Evolutionary conservation across 2,329 filamentous ascomycete genomes (phyloP).

Genomic region (Sporothrix euskadiensis): DNA sequence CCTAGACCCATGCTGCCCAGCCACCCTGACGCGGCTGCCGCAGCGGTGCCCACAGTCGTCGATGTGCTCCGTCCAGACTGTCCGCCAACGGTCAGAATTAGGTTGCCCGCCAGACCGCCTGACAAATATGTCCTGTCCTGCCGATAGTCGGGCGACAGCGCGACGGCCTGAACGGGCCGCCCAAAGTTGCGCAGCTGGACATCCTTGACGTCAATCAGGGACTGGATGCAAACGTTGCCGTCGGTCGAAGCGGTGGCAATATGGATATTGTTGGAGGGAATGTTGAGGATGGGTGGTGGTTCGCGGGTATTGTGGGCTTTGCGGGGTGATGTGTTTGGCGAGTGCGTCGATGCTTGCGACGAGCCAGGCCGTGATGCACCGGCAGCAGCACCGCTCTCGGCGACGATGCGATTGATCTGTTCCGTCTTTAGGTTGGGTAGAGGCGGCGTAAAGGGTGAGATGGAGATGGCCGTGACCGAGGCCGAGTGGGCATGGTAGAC

Average conservation of each 20-base stretch:
- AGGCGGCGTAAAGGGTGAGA: conserved; percentile 76
- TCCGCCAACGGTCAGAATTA: conserved; percentile 83
- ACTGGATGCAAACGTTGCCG: conserved; percentile 90
- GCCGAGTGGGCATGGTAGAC: conserved; percentile 92
- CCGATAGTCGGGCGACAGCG: conserved; percentile 92
- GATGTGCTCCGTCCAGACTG: conserved; percentile 80
- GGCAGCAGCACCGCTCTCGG: conserved; percentile 41
- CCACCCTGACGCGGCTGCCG: conserved; percentile 85
- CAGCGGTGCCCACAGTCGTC: conserved; percentile 79
- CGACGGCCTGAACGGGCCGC: conserved; percentile 85
- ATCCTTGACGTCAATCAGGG: conserved; percentile 82
- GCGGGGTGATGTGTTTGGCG: conserved; percentile 55
- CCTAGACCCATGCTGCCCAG: conserved; percentile 83
- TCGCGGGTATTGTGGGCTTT: conserved; percentile 54
- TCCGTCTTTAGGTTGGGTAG: conserved; percentile 49
- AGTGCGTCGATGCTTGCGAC: conserved; percentile 50
- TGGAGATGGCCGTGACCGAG: conserved; percentile 83
- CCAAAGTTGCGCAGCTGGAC: conserved; percentile 91
- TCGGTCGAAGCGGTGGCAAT: conserved; percentile 94
- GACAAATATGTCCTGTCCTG: conserved; percentile 86
- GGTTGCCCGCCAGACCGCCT: conserved; percentile 81
- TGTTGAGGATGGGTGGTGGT: conserved; percentile 63
- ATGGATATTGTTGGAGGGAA: conserved; percentile 85
- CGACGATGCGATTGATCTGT: conserved; percentile 40
- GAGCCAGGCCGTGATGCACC: conserved; percentile 39